A percentile compares a stretch with the other conserved stretches of the same genome.
phyloP scores from a whole-genome alignment of 257 asterid genomes.

The Salvia splendens region DNA sequence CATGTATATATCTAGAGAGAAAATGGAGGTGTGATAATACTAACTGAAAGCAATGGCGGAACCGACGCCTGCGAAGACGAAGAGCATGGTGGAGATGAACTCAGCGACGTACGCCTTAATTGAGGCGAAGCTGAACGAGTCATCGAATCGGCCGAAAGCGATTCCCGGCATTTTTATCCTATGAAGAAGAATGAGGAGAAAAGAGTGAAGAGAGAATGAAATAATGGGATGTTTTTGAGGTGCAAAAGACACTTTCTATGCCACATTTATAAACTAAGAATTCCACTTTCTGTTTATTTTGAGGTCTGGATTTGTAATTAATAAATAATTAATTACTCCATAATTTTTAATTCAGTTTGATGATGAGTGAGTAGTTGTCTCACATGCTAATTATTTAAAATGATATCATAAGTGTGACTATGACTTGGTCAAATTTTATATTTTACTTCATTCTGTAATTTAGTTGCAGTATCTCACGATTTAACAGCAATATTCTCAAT shows the following conservation, averaged over 20 bases:
- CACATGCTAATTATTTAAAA: too few species aligned
- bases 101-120: slow-evolving; percentile 85
- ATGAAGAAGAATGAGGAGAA: neutral
- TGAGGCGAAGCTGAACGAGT: slow-evolving; percentile 61
- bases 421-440: neutral
- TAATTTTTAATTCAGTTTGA: neutral
- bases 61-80: slow-evolving; percentile 96
- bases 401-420: neutral
- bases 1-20: too few species aligned
- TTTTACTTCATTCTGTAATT: neutral
- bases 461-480: neutral
- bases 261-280: slow-evolving; percentile 46
- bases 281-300: neutral
- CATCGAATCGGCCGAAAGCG: slow-evolving; percentile 80
- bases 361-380: neutral
- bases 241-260: slow-evolving; percentile 24
- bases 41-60: slow-evolving; percentile 80
- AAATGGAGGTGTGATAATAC: too few species aligned
- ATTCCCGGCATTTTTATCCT: slow-evolving; percentile 56
- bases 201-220: neutral
- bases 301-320: neutral
- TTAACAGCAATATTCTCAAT: too few species aligned
- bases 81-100: slow-evolving; percentile 93
- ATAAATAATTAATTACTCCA: neutral
- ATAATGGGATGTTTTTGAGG: slow-evolving; percentile 18